Percentiles rank a stretch among this genome's conserved stretches.
Evolutionary conservation across 257 asterid species (phyloP).

Genomic region (Nicotiana sylvestris): DNA sequence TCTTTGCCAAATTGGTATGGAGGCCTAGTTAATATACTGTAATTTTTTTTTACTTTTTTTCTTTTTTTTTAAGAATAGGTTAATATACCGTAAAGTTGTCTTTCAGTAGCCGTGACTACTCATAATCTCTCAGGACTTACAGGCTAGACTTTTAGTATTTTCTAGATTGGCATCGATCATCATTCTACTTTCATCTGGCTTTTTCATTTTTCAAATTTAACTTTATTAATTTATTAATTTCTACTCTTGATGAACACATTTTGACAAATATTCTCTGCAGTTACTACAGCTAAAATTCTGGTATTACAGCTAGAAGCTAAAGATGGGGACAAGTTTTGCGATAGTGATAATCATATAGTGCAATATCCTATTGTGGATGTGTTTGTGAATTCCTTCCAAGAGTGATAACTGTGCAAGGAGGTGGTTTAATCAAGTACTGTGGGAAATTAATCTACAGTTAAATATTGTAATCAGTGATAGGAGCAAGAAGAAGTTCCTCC

Average conservation of each 20-base stretch:
- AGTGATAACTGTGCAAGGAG: slow-evolving; percentile 37
- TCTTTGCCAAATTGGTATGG: too few relatives aligned
- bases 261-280: slow-evolving; percentile 37
- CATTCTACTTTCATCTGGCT: background rate
- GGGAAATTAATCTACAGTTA: slow-evolving; percentile 23
- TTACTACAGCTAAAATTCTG: slow-evolving; percentile 46
- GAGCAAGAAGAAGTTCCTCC: slow-evolving; percentile 20
- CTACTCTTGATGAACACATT: slow-evolving; percentile 15
- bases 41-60: too few relatives aligned
- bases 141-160: background rate
- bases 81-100: too few relatives aligned
- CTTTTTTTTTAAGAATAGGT: too few relatives aligned
- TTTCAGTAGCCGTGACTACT: background rate
- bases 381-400: slow-evolving; percentile 21
- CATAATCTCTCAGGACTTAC: background rate
- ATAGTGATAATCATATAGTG: slow-evolving; percentile 65
- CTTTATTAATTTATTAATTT: background rate
- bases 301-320: slow-evolving; percentile 74
- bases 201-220: background rate
- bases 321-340: slow-evolving; percentile 57
- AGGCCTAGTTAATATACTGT: too few relatives aligned
- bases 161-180: background rate
- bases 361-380: slow-evolving; percentile 37
- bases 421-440: slow-evolving; percentile 22
- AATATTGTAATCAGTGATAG: slow-evolving; percentile 20